These are phyloP conservation scores for Kwoniella europaea DNA, from an alignment of 768 basidiomycete genomes.

Conservation along the genomic window DNA sequence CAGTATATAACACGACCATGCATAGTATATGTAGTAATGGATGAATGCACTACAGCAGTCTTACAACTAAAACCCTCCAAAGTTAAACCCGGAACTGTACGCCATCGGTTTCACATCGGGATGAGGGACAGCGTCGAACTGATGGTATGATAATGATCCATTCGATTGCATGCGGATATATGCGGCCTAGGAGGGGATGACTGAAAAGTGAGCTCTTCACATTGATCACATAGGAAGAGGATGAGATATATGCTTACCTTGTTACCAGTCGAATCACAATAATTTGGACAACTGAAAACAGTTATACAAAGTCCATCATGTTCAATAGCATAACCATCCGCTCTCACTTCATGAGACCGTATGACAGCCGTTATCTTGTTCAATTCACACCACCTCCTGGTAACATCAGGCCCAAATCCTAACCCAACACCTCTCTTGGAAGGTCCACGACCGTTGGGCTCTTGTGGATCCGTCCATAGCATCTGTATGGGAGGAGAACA, in stretches of 20 bases:
- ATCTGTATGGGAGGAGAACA: constrained; percentile 62
- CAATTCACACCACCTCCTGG: constrained; percentile 81
- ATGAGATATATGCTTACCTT: constrained; percentile 67
- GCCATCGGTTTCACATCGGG: constrained; percentile 94
- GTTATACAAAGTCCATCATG: constrained; percentile 94
- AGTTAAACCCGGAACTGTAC: constrained; percentile 59
- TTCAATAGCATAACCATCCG: constrained; percentile 92
- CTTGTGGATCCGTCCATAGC: constrained; percentile 97
- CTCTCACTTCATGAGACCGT: constrained; percentile 92
- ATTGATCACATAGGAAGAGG: not conserved
- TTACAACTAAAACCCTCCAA: constrained; percentile 19
- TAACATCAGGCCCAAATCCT: constrained; percentile 93
- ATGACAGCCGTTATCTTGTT: constrained; percentile 87
- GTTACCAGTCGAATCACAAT: constrained; percentile 58
- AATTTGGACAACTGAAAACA: constrained; percentile 83
- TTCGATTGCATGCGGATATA: constrained; percentile 71
- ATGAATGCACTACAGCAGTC: not conserved
- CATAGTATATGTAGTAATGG: not conserved
- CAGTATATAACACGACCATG: not conserved
- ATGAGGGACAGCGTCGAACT: constrained; percentile 82
- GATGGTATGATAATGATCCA: constrained; percentile 71
- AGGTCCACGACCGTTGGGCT: constrained; percentile 83
- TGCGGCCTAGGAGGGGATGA: constrained; percentile 35
- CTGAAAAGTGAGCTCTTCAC: not conserved
- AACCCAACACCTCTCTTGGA: constrained; percentile 98